These are phyloP conservation scores for Diplodia corticola DNA, from an alignment of 2,329 filamentous ascomycete genomes.

Conservation along the genomic window DNA sequence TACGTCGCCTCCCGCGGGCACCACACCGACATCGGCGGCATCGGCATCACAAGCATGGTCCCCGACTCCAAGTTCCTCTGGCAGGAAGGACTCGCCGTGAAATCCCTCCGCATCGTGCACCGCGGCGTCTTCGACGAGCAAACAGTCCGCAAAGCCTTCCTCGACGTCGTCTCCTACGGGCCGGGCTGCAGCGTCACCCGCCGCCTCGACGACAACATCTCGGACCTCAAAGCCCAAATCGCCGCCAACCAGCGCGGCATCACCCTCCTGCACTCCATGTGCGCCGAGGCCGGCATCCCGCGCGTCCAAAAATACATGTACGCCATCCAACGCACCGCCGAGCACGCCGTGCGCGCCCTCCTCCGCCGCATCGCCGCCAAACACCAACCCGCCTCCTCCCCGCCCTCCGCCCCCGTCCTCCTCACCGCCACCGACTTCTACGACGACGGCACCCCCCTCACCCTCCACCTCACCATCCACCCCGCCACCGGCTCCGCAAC, in stretches of 20 bases:
- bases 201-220: slow-evolving; percentile 37
- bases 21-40: slow-evolving; percentile 35
- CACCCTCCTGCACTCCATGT: slow-evolving; percentile 37
- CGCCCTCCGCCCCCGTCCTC: not conserved
- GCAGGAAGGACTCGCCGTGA: slow-evolving; percentile 51
- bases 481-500: slow-evolving; percentile 34
- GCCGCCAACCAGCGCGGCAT: slow-evolving; percentile 40
- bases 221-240: slow-evolving; percentile 40
- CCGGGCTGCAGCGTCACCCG: slow-evolving; percentile 37
- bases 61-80: slow-evolving; percentile 48
- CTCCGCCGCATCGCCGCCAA: slow-evolving; percentile 60
- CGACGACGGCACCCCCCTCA: slow-evolving; percentile 42
- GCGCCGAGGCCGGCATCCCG: slow-evolving; percentile 37
- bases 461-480: slow-evolving; percentile 37
- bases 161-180: slow-evolving; percentile 30
- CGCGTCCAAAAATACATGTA: slow-evolving; percentile 46
- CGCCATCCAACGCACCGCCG: slow-evolving; percentile 41
- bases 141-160: slow-evolving; percentile 32
- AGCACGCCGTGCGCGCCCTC: slow-evolving; percentile 74
- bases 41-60: slow-evolving; percentile 37
- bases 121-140: slow-evolving; percentile 41
- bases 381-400: too few relatives aligned
- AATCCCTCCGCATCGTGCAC: slow-evolving; percentile 42
- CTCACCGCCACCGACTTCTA: slow-evolving; percentile 35
- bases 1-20: slow-evolving; percentile 34